Base-by-base conservation (phyloP, 2,329 filamentous ascomycete species). In the Bipolaris oryzae region DNA sequence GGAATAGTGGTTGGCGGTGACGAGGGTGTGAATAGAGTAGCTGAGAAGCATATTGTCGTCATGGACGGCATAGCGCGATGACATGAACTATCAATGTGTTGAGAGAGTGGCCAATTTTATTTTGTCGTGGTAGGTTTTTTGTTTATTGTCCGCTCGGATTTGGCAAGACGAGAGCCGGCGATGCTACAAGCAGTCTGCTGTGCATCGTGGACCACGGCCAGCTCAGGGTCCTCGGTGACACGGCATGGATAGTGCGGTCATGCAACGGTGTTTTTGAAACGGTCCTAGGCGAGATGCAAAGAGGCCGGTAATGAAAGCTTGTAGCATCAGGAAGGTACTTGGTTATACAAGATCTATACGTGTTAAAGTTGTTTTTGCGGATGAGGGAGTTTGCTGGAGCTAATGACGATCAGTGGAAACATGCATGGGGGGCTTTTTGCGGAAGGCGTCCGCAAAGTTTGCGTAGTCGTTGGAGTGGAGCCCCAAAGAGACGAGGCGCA, bases 161-260 rank as follows among this genome's bases (percentile, higher is more conserved):
- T 34, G 50, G 25, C 50, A 44, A 42, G 18, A 25, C 15, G 31
- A 50, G 16, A 15, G 16, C 28, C 34, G 51, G n/a, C 37, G 54
- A 54, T 55, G 9, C 33, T 58, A 51, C 50, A 57, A 25, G 41
- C 33, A 50, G 54, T 28, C 50, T 54, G 55, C 28, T n/a, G 55
- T 54, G 50, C 28, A 41, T 31, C 34, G 6, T 33, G 35, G 20
- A 25, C 16, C 10, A 49, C 37, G 49, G 37, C 20, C 18, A 51
- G n/a, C 7, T 28, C 47, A 46, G 42, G 35, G 53, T 41, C 5
- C 5, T 16, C 21, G 7, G 48, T 47, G 16, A 49, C 42, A 52
- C 53, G 13, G 25, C 34, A 44, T 33, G 35, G 18, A 25, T 4
- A 7, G 13, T 42, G 28, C 18, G 20, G 50, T 45, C 6, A 42